Conservation (phyloP, 305 asterid species). For the Andrographis paniculata region DNA sequence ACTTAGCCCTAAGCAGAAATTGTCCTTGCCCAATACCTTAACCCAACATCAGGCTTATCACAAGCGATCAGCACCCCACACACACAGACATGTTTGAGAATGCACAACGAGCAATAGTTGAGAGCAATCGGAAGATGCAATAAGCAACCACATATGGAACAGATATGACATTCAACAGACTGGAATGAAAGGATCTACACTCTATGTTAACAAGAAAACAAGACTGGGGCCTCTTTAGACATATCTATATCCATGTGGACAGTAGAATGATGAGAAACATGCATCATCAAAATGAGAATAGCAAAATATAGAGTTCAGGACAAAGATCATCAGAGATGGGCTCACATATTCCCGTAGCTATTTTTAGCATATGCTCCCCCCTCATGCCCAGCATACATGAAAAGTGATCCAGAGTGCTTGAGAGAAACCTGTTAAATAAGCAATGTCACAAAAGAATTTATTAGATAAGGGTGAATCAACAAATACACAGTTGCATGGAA, state of each 20-base stretch:
- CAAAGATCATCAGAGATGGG: constrained; percentile 13
- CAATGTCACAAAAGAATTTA: constrained; percentile 18
- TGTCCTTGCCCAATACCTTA: background rate
- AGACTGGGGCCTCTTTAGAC: too few species aligned
- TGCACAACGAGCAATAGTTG: too few species aligned
- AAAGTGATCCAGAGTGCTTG: constrained; percentile 98
- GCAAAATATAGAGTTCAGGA: constrained; percentile 4
- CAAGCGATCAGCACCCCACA: background rate
- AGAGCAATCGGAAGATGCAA: constrained; percentile 2
- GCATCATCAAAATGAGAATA: background rate
- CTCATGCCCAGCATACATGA: constrained; percentile 93
- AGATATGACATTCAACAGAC: too few species aligned
- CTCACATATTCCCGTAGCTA: constrained; percentile 91
- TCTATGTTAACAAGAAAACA: too few species aligned
- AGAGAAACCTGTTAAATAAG: constrained; percentile 63
- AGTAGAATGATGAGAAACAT: background rate
- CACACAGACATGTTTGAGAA: too few species aligned
- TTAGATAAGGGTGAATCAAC: background rate
- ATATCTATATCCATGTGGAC: too few species aligned
- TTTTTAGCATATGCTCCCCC: constrained; percentile 99
- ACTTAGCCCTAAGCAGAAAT: background rate
- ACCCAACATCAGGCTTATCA: background rate
- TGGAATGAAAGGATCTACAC: too few species aligned
- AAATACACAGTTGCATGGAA: constrained; percentile 1
- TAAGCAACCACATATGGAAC: constrained; percentile 3